Evolutionary conservation across 2,329 filamentous ascomycete species (phyloP).

Genomic region (Cryphonectria parasitica): DNA sequence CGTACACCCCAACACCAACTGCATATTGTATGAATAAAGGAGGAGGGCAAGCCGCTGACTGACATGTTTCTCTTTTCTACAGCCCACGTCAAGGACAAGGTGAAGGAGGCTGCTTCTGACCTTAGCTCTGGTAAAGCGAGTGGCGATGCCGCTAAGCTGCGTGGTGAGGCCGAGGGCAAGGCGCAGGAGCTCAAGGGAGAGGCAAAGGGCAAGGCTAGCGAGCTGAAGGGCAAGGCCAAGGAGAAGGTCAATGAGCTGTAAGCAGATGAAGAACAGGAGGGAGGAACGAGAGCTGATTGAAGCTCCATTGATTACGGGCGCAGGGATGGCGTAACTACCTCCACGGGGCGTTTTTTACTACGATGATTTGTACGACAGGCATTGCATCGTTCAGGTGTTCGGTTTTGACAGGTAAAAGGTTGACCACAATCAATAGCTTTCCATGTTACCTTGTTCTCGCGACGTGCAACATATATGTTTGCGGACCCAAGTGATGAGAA

Average conservation of each 20-base stretch:
- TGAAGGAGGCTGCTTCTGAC: slow-evolving; percentile 50
- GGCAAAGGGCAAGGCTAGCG: slow-evolving; percentile 36
- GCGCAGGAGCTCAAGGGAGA: slow-evolving; percentile 45
- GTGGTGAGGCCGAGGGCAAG: slow-evolving; percentile 44
- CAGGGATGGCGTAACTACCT: not conserved
- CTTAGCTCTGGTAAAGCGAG: slow-evolving; percentile 40
- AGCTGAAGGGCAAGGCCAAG: slow-evolving; percentile 31
- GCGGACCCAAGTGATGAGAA: not conserved
- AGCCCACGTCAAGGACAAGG: slow-evolving; percentile 47
- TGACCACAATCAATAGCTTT: not conserved
- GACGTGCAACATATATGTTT: not conserved
- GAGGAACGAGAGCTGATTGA: not conserved
- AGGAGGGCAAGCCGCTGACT: not conserved
- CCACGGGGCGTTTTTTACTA: not conserved
- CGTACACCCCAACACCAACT: slow-evolving; percentile 33
- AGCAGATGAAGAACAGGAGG: not conserved
- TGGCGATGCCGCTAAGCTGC: slow-evolving; percentile 40
- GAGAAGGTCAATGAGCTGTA: slow-evolving; percentile 30
- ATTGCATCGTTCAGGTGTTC: slow-evolving; percentile 27
- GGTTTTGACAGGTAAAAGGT: not conserved
- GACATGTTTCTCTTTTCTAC: slow-evolving; percentile 35
- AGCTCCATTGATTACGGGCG: not conserved
- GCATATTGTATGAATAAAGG: no score
- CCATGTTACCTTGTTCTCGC: not conserved
- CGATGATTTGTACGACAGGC: slow-evolving; percentile 9